These are phyloP conservation scores for Rhodotorula glutinis DNA, from an alignment of 1,284 basidiomycete species.

Conservation along the genomic window DNA sequence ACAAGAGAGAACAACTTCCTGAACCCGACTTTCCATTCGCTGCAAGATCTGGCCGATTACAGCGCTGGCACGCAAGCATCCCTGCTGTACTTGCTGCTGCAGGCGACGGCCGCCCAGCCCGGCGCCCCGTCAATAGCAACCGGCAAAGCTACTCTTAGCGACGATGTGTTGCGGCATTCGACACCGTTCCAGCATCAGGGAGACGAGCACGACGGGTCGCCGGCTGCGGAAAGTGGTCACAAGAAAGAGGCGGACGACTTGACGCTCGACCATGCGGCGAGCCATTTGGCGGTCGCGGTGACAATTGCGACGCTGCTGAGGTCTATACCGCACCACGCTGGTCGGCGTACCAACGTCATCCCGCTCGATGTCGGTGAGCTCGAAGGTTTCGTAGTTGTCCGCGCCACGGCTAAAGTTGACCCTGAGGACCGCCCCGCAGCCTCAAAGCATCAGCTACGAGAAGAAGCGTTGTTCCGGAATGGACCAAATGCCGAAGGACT, in stretches of 20 bases:
- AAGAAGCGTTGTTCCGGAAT: slow-evolving; percentile 35
- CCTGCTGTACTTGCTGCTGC: slow-evolving; percentile 39
- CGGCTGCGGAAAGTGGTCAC: not conserved
- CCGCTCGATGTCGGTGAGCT: slow-evolving; percentile 38
- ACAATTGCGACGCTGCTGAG: slow-evolving; percentile 38
- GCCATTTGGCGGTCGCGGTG: slow-evolving; percentile 40
- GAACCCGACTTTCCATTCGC: slow-evolving; percentile 34
- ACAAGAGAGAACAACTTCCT: slow-evolving; percentile 39
- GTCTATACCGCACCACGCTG: slow-evolving; percentile 39
- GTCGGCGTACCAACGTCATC: slow-evolving; percentile 38
- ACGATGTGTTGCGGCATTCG: slow-evolving; percentile 10
- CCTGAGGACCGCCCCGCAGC: slow-evolving; percentile 8
- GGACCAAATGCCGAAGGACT: slow-evolving; percentile 27
- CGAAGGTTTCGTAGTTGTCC: not conserved
- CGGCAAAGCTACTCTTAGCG: not conserved
- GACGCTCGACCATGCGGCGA: slow-evolving; percentile 41
- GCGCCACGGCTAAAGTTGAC: not conserved
- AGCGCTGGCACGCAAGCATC: slow-evolving; percentile 36
- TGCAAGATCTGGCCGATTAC: slow-evolving; percentile 41
- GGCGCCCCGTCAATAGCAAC: no score
- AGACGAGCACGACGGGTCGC: slow-evolving; percentile 20
- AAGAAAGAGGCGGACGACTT: slow-evolving; percentile 29
- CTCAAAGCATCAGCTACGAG: slow-evolving; percentile 21
- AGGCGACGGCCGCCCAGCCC: slow-evolving; percentile 17
- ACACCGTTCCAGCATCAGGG: slow-evolving; percentile 34